Conservation (phyloP, 169 alveolate species). For the Blepharisma undulans region DNA sequence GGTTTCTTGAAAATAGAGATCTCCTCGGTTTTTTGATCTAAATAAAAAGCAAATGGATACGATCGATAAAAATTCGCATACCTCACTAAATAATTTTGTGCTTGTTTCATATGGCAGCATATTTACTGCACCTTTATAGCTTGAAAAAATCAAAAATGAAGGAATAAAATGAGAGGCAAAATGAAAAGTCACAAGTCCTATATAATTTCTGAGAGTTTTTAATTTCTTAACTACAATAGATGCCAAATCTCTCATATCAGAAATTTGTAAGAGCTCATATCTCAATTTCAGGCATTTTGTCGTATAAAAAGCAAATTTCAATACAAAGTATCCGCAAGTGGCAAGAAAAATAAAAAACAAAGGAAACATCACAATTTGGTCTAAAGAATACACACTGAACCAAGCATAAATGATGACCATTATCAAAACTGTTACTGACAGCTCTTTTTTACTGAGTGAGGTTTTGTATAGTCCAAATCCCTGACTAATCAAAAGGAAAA, state of each 20-base stretch:
- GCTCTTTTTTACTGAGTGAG: neutral
- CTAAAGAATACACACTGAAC: neutral
- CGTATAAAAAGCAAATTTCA: neutral
- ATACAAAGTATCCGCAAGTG: neutral
- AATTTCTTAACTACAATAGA: neutral
- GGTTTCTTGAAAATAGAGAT: neutral
- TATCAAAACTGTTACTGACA: neutral
- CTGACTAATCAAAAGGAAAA: neutral
- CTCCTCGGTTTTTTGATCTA: neutral
- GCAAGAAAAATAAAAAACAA: neutral
- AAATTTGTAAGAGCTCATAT: neutral
- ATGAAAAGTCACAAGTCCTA: neutral
- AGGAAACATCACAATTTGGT: neutral
- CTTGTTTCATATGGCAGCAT: neutral
- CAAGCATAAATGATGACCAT: neutral
- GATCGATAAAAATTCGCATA: neutral
- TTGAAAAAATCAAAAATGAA: neutral
- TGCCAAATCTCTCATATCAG: neutral
- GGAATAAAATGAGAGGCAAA: neutral
- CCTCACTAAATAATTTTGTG: neutral
- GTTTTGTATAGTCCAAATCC: neutral
- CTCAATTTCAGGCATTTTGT: neutral
- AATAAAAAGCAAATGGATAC: neutral
- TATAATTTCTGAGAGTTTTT: neutral
- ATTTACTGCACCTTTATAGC: neutral